A percentile compares a stretch with the other conserved stretches of the same genome.
Conservation (phyloP, 805 yeast species). For the Starmerella cellae region DNA sequence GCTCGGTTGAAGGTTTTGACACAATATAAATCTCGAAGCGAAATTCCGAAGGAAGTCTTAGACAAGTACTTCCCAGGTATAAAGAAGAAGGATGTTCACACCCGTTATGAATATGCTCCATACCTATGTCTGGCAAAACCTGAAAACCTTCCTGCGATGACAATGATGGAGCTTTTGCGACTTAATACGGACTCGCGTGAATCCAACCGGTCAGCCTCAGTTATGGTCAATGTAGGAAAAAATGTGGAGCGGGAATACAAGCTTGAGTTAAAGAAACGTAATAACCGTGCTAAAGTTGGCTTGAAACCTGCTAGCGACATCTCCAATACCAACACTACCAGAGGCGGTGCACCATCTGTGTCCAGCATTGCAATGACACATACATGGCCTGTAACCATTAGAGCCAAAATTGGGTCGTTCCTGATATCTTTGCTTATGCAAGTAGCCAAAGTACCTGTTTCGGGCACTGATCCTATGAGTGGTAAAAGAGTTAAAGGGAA, state of each 20-base stretch:
- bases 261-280: slow-evolving; percentile 10
- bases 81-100: slow-evolving; percentile 14
- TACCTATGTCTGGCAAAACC: slow-evolving; percentile 59
- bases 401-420: slow-evolving; percentile 70
- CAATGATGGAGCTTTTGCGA: slow-evolving; percentile 70
- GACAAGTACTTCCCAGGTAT: slow-evolving; percentile 12
- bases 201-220: slow-evolving; percentile 75
- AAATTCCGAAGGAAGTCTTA: slow-evolving; percentile 17
- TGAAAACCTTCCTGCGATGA: slow-evolving; percentile 68
- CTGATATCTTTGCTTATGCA: slow-evolving; percentile 61
- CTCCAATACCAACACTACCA: neutral
- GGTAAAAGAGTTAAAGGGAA: slow-evolving; percentile 50
- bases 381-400: slow-evolving; percentile 43
- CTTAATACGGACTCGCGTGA: slow-evolving; percentile 53
- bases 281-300: neutral
- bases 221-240: slow-evolving; percentile 66
- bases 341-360: neutral
- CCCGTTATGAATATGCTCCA: slow-evolving; percentile 50
- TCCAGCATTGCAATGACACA: slow-evolving; percentile 1
- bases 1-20: slow-evolving; percentile 38
- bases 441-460: slow-evolving; percentile 69
- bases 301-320: neutral
- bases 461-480: slow-evolving; percentile 69
- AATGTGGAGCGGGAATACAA: slow-evolving; percentile 74
- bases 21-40: slow-evolving; percentile 17